phyloP scores from a whole-genome alignment of 306 rosid species.

The Gillenia trifoliata region DNA sequence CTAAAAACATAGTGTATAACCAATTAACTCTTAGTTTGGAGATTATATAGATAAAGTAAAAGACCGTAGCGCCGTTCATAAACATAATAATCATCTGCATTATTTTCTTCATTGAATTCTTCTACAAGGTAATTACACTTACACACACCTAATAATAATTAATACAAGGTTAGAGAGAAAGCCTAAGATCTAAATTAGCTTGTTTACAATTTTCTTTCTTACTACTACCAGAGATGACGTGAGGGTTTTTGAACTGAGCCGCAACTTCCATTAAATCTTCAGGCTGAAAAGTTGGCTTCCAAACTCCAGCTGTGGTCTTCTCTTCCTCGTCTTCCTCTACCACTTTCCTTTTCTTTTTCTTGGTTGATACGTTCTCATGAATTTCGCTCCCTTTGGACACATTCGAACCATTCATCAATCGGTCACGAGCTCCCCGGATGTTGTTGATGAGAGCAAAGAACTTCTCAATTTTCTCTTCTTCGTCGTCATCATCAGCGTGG shows the following conservation, averaged over 20 bases:
- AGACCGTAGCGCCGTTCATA: no score
- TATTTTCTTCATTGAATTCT: no score
- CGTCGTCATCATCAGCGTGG: slow-evolving; percentile 8
- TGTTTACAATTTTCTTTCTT: background rate
- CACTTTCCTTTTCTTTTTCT: background rate
- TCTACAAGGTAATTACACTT: no score
- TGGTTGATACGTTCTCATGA: background rate
- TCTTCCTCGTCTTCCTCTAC: slow-evolving; percentile 5
- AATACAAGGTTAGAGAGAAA: background rate
- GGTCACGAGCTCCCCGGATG: slow-evolving; percentile 46
- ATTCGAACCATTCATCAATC: slow-evolving; percentile 21
- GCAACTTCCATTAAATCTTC: slow-evolving; percentile 47
- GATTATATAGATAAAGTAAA: no score
- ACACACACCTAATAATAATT: no score
- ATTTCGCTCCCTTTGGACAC: background rate
- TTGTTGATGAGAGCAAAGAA: slow-evolving; percentile 46
- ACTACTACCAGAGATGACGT: background rate
- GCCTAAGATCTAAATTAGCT: background rate
- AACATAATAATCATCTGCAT: no score
- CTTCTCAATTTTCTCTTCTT: slow-evolving; percentile 39
- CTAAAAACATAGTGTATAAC: no score
- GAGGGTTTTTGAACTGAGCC: background rate
- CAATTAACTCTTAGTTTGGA: no score
- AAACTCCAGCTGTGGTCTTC: slow-evolving; percentile 6
- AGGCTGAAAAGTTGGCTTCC: slow-evolving; percentile 49